Evolutionary conservation across 202 grass and related monocot species (phyloP).

Genomic region (Digitaria exilis): DNA sequence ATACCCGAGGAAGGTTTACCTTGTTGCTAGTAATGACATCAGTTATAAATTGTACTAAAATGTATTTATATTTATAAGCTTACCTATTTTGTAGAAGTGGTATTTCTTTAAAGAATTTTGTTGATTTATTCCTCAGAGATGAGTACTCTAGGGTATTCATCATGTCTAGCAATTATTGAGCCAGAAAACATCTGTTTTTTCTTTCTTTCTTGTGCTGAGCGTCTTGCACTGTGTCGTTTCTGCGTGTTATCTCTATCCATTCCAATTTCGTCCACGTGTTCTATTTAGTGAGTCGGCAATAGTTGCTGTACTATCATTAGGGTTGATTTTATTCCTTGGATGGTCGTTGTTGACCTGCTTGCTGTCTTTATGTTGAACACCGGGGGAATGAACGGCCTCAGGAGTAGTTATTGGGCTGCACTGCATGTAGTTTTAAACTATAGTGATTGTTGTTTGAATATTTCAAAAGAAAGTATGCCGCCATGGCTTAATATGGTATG

Average conservation of each 20-base stretch:
- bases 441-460: neutral
- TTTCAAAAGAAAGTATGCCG: neutral
- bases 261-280: neutral
- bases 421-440: neutral
- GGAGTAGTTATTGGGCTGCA: neutral
- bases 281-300: neutral
- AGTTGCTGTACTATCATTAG: slow-evolving; percentile 17
- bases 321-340: neutral
- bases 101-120: slow-evolving; percentile 17
- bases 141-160: neutral
- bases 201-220: neutral
- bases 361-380: neutral
- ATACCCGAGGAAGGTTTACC: neutral
- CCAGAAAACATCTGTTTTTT: neutral
- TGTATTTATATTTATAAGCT: neutral
- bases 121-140: neutral
- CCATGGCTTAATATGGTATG: neutral
- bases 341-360: neutral
- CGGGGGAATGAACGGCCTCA: neutral
- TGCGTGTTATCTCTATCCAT: neutral
- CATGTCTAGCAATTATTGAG: neutral
- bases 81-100: neutral
- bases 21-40: neutral
- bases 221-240: slow-evolving; percentile 5
- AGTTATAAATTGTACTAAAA: neutral